These are phyloP conservation scores for Botryotinia globosa DNA, from an alignment of 2,329 filamentous ascomycete genomes.

Conservation along the genomic window DNA sequence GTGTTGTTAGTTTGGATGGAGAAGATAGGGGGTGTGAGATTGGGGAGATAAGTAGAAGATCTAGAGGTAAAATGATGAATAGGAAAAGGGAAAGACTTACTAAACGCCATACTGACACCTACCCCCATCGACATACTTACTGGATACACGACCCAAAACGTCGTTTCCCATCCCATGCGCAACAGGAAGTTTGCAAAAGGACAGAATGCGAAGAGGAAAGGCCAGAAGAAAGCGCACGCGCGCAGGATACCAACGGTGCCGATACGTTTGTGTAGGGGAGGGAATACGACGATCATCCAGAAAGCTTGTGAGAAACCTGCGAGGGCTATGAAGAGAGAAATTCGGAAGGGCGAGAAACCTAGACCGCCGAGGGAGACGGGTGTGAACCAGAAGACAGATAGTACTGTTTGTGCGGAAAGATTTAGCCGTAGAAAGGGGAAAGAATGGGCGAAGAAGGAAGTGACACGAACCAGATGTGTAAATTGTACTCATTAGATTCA, in stretches of 20 bases:
- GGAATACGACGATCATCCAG: constrained; percentile 71
- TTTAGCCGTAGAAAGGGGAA: neutral
- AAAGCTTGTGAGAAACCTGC: constrained; percentile 64
- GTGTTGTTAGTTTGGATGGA: neutral
- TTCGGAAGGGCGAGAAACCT: constrained; percentile 59
- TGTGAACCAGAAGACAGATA: constrained; percentile 68
- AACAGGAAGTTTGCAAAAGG: constrained; percentile 58
- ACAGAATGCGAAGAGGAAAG: constrained; percentile 58
- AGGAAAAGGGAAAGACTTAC: constrained; percentile 49
- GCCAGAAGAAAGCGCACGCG: constrained; percentile 57
- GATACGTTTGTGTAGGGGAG: constrained; percentile 60
- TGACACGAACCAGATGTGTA: constrained; percentile 56
- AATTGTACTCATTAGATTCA: constrained; percentile 65
- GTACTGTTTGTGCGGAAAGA: constrained; percentile 40
- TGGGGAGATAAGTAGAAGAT: neutral
- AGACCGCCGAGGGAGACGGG: constrained; percentile 61
- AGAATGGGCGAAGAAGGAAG: neutral
- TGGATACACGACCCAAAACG: constrained; percentile 37
- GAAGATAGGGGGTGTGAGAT: neutral
- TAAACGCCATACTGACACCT: constrained; percentile 48
- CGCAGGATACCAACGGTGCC: constrained; percentile 66
- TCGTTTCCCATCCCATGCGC: constrained; percentile 41
- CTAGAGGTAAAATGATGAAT: neutral
- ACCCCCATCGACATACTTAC: constrained; percentile 57
- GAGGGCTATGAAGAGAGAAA: constrained; percentile 63